Evolutionary conservation across 495 filamentous ascomycete genomes (phyloP).

Genomic region (Letharia columbiana): DNA sequence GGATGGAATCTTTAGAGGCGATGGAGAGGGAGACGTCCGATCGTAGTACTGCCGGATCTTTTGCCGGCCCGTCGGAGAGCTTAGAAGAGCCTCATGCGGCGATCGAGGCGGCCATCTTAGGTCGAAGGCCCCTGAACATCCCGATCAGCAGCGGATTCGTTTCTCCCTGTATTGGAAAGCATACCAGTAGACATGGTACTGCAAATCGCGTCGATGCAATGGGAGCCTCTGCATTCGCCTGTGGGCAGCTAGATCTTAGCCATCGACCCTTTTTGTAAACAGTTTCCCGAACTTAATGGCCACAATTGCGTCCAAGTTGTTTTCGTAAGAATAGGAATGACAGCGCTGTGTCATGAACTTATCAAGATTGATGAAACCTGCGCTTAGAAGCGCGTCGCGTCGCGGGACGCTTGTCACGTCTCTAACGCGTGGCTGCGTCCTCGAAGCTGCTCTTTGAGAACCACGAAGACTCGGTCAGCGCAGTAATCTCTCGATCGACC

Average conservation of each 20-base stretch:
- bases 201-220: background rate
- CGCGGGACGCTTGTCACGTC: slow-evolving; percentile 5
- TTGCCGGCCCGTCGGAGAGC: slow-evolving; percentile 70
- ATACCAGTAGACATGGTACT: slow-evolving; percentile 5
- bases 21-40: slow-evolving; percentile 54
- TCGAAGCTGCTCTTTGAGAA: background rate
- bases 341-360: background rate
- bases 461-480: background rate
- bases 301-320: background rate
- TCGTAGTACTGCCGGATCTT: slow-evolving; percentile 56
- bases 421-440: slow-evolving; percentile 21
- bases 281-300: background rate
- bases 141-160: background rate
- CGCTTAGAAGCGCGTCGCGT: slow-evolving; percentile 10
- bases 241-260: background rate
- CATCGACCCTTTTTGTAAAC: background rate
- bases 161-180: background rate
- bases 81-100: slow-evolving; percentile 73
- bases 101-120: slow-evolving; percentile 79
- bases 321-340: background rate
- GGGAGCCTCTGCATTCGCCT: background rate
- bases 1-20: slow-evolving; percentile 49
- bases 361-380: background rate
- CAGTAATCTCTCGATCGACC: background rate
- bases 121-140: slow-evolving; percentile 27